These are phyloP conservation scores for Ceratopteris richardii DNA, from an alignment of 75 land plant genomes.

Conservation along the genomic window DNA sequence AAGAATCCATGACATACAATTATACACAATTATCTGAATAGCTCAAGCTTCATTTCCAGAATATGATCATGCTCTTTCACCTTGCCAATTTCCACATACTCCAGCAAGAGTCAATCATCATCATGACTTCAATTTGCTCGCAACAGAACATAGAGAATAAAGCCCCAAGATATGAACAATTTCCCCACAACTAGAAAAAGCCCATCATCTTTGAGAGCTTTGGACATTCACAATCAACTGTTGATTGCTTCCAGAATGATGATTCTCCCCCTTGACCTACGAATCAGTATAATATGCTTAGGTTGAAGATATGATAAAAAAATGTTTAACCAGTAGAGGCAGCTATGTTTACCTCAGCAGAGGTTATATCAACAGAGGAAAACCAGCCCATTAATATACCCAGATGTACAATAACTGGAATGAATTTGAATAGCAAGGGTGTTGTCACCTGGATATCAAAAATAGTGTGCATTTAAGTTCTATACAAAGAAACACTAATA, in stretches of 20 bases:
- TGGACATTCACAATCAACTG: constrained; percentile 5
- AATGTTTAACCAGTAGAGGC: too few species aligned
- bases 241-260: constrained; percentile 3
- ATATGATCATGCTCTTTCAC: too few species aligned
- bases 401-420: constrained; percentile 81
- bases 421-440: constrained; percentile 85
- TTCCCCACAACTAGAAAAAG: background rate
- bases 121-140: too few species aligned
- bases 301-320: background rate
- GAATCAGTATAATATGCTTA: background rate
- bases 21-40: too few species aligned
- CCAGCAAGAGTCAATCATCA: too few species aligned
- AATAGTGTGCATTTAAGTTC: too few species aligned
- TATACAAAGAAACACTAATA: too few species aligned
- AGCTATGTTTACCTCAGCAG: constrained; percentile 41
- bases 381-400: constrained; percentile 84
- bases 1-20: too few species aligned
- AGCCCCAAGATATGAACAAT: background rate
- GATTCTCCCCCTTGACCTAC: constrained; percentile 10
- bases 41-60: too few species aligned
- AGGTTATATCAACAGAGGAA: constrained; percentile 45
- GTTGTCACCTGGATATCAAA: constrained; percentile 67
- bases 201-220: constrained; percentile 7
- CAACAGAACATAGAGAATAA: too few species aligned
- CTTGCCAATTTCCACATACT: too few species aligned